Conservation (phyloP, 352 stramenopile genomes). For the Phytophthora foliorum region DNA sequence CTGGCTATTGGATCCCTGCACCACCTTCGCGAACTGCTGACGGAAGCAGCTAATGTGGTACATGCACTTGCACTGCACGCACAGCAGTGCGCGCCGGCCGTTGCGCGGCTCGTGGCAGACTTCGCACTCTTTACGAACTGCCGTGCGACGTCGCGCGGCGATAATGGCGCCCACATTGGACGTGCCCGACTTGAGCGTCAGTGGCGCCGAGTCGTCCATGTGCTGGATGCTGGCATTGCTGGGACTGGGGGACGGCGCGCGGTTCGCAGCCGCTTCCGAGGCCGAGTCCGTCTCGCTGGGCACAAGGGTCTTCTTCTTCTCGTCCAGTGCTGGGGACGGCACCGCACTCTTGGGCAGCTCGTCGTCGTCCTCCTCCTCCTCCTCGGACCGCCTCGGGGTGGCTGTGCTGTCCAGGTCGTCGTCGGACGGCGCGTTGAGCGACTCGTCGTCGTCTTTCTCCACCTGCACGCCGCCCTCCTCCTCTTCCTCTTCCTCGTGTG, state of each 20-base stretch:
- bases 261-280: conserved; percentile 34
- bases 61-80: conserved; percentile 83
- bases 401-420: conserved; percentile 79
- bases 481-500: conserved; percentile 41
- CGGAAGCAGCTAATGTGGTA: conserved; percentile 89
- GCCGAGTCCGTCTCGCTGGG: conserved; percentile 48
- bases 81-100: conserved; percentile 81
- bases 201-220: conserved; percentile 33
- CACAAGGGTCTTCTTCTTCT: conserved; percentile 21
- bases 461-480: conserved; percentile 70
- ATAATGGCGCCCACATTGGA: conserved; percentile 80
- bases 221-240: conserved; percentile 29
- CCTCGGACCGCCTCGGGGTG: conserved; percentile 57
- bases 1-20: conserved; percentile 67
- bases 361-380: conserved; percentile 60
- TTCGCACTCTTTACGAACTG: conserved; percentile 75
- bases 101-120: conserved; percentile 81
- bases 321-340: conserved; percentile 16
- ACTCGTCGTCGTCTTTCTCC: conserved; percentile 85
- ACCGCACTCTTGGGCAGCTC: conserved; percentile 6
- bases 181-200: conserved; percentile 58
- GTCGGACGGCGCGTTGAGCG: conserved; percentile 75
- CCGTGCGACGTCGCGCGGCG: conserved; percentile 69
- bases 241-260: conserved; percentile 33
- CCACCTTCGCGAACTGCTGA: conserved; percentile 79